Conservation (phyloP, 805 yeast genomes). For the Yarrowia sp. region DNA sequence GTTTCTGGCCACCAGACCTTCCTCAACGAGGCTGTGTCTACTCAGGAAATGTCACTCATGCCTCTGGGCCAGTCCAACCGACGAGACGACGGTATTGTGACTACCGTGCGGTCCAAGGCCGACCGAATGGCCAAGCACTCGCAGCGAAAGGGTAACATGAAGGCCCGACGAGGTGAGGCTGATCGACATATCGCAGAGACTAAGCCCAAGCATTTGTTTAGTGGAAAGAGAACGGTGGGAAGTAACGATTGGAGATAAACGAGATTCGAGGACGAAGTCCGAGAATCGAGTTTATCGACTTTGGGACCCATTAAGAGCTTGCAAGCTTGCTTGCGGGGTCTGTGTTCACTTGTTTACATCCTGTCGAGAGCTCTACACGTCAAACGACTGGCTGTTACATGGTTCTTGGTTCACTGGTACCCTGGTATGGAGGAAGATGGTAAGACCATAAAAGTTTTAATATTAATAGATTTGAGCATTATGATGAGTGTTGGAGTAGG, state of each 20-base stretch:
- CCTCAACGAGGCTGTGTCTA: slow-evolving; percentile 54
- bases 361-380: too few species aligned
- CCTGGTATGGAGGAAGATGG: background rate
- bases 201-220: slow-evolving; percentile 90
- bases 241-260: slow-evolving; percentile 83
- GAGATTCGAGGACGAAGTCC: background rate
- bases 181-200: slow-evolving; percentile 88
- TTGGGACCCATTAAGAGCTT: too few species aligned
- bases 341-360: too few species aligned
- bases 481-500: background rate
- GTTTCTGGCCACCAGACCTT: slow-evolving; percentile 80
- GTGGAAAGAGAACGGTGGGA: slow-evolving; percentile 97
- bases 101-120: slow-evolving; percentile 77
- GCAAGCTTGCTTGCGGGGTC: too few species aligned
- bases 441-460: background rate
- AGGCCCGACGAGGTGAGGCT: slow-evolving; percentile 93
- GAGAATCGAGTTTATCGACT: background rate
- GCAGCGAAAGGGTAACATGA: slow-evolving; percentile 91
- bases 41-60: slow-evolving; percentile 52
- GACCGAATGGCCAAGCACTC: slow-evolving; percentile 86
- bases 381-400: too few species aligned
- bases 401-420: too few species aligned
- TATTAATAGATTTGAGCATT: slow-evolving; percentile 22
- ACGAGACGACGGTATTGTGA: slow-evolving; percentile 83
- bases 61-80: slow-evolving; percentile 75